Percentiles rank a stretch among this genome's conserved stretches.
Conservation (phyloP, 306 rosid species). For the Cucurbita ficifolia region DNA sequence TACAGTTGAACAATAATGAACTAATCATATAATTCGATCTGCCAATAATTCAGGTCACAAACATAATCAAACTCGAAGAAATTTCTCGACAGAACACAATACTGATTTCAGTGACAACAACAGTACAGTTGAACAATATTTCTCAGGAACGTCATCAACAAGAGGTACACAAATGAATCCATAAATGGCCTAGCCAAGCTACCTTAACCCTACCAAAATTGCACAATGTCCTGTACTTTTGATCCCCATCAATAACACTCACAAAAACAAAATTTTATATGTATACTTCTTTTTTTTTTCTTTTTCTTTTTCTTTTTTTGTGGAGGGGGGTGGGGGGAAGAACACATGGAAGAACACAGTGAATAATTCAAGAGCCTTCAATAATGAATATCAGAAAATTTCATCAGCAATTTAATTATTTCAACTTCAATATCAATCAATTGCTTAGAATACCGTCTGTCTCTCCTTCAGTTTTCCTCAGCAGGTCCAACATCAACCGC, state of each 20-base stretch:
- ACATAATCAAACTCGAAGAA: neutral
- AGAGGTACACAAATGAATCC: neutral
- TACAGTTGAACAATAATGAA: neutral
- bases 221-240: conserved; percentile 12
- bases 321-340: neutral
- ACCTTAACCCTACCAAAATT: conserved; percentile 33
- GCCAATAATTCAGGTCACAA: neutral
- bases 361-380: conserved; percentile 1
- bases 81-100: neutral
- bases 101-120: neutral
- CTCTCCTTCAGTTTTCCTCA: conserved; percentile 34
- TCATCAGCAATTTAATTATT: neutral
- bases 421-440: conserved; percentile 12
- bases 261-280: conserved; percentile 3
- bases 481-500: conserved; percentile 30
- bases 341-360: conserved; percentile 5
- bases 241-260: conserved; percentile 12
- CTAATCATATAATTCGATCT: neutral
- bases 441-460: neutral
- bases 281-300: neutral
- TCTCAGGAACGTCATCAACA: neutral
- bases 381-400: conserved; percentile 5
- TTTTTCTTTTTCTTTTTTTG: neutral
- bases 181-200: neutral
- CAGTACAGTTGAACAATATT: neutral